phyloP scores from a whole-genome alignment of 2,329 filamentous ascomycete genomes.

The Orbilia javanica region DNA sequence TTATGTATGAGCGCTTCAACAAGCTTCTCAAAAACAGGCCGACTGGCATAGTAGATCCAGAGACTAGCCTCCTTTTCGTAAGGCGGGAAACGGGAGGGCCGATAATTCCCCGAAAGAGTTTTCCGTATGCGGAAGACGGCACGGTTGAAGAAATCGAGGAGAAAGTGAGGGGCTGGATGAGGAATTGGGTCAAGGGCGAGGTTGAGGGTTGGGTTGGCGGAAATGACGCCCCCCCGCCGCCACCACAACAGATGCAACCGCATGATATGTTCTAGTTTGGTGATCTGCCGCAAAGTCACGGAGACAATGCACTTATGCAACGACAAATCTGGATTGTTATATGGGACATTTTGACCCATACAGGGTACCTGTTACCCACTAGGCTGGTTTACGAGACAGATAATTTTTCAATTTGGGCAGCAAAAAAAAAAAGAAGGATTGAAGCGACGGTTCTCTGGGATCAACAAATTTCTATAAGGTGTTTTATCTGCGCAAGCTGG shows the following conservation, averaged over 20 bases:
- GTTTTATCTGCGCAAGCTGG: constrained; percentile 40
- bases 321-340: constrained; percentile 1
- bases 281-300: not conserved
- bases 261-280: constrained; percentile 18
- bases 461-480: not conserved
- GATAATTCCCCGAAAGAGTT: constrained; percentile 47
- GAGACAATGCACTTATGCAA: constrained; percentile 6
- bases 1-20: constrained; percentile 51
- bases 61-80: constrained; percentile 45
- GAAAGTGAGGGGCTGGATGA: constrained; percentile 54
- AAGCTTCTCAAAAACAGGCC: constrained; percentile 36
- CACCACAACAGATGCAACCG: constrained; percentile 14
- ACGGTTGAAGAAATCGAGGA: constrained; percentile 45
- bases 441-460: not conserved
- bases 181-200: constrained; percentile 45
- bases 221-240: not conserved
- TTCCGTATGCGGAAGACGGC: constrained; percentile 26
- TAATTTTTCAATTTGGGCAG: too few species aligned
- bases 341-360: not conserved
- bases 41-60: constrained; percentile 47
- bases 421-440: constrained; percentile 1
- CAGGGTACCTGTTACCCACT: not conserved
- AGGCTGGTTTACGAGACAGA: constrained; percentile 56
- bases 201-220: constrained; percentile 46
- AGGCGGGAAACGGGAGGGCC: constrained; percentile 37